Base-by-base conservation (phyloP, 2,329 filamentous ascomycete species). In the Colletotrichum karsti region DNA sequence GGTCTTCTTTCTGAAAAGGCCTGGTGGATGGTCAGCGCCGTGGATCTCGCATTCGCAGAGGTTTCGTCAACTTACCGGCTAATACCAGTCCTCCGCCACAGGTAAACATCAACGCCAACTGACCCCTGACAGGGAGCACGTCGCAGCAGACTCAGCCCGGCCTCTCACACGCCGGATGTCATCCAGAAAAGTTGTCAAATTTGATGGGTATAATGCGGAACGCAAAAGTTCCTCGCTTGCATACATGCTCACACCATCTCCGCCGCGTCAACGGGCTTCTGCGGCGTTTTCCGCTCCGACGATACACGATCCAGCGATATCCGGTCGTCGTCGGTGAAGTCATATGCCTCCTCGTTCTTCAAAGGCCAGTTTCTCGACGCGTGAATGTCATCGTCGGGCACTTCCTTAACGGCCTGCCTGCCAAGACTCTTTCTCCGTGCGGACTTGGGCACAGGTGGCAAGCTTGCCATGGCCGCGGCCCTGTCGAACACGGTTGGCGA, bases 401-500 rank as follows among this genome's bases (percentile, higher is more conserved):
- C 12, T 10, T 68, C 65, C 3, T 33, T 12, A 13, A 65, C 18
- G 6, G 53, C 12, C 46, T 54, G 44, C 4, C 65, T 37, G 13
- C 60, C 65, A 3, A 65, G 13, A 24, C 46, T 68, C 60, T 65
- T 68, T 5, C 46, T 37, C 10, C 54, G 24, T 3, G 46, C 2
- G 9, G 60, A 46, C 54, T 41, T 68, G 18, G 60, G 65, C 12
- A 28, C 28, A 2, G 24, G 33, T 5, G 63, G 65, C 5, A 65
- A 2, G 3, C 30, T 68, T 2, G 63, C 44, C 24, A 68, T n/a
- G 3, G 60, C 65, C n/a, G 60, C 65, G 12, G 53, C 65, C 7
- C 65, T 48, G 7, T 68, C 60, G 12, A 65, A 68, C 0, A 68
- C 65, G 0, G 65, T 68, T 4, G 65, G 65, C 0, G 65, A 68